Base-by-base conservation (phyloP, 192 early-diverging fungal genomes). In the Radiomyces spectabilis region DNA sequence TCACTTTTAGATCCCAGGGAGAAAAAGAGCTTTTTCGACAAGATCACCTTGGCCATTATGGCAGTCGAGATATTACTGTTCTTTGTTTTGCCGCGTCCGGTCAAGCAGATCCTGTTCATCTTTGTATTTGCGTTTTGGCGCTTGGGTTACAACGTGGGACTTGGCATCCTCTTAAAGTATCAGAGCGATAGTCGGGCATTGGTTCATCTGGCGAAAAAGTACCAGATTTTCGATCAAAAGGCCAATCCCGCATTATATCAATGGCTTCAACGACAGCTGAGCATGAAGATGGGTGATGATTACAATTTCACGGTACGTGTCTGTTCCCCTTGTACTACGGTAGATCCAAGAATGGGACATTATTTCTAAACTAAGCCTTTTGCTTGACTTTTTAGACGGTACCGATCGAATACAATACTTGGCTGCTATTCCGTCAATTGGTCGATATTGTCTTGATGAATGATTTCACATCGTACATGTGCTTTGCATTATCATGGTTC, bases 351-450 rank as follows among this genome's bases (percentile, higher is more conserved):
- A n/a, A n/a, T n/a, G n/a, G n/a, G n/a, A n/a, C n/a, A n/a, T n/a
- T n/a, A n/a, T n/a, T n/a, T n/a, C n/a, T n/a, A n/a, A n/a, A n/a
- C n/a, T n/a, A n/a, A n/a, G n/a, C n/a, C n/a, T n/a, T n/a, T n/a
- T n/a, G n/a, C n/a, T n/a, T n/a, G n/a, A n/a, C 13, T 34, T 6
- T 6, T 22, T 51, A 83, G 80, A 52, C 65, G n/a, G 82, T 82
- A 42, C 94, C 95, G 10, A 75, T 94, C 57, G 95, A 98, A 72
- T 98, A 89, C 79, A 97, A 94, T 54, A 85, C 88, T 15, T 98
- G 95, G 95, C 72, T 97, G 41, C 76, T 98, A 6, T 98, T 89
- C 73, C 90, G 94, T 29, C 87, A 89, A 60, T 71, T 98, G 26
- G 92, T 94, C 9, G 93, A 97, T 62, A 53, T 95, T 44, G 86